Evolutionary conservation across 495 filamentous ascomycete species (phyloP), one percentile per base, ranked within the genome.

Genomic region (Podospora comata): DNA sequence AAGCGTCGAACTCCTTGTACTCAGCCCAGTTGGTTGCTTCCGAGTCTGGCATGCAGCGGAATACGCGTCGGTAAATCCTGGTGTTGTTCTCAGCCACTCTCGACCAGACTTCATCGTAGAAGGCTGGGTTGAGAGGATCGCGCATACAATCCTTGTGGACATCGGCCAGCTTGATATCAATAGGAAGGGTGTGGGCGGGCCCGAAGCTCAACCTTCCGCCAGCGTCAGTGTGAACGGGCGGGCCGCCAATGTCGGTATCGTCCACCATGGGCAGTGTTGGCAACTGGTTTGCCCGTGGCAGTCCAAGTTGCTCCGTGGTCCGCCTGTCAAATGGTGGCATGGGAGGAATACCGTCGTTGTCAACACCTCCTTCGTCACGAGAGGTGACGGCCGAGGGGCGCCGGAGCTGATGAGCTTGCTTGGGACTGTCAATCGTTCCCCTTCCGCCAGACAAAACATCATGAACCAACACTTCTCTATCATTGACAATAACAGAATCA

Each of bases 41-140:
- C 65, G 87, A 96, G 74, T 99, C 95, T 2, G 95, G 95, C 91
- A 94, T 94, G 78, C 93, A 97, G 60, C 96, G 89, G 82, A 99
- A 99, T 15, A 99, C 96, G 65, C 90, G 87, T 27, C 96, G 89
- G 80, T 89, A 99, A 39, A 99, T 85, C 68, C 92, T 91, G 5
- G 95, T 97, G 76, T 99, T 99, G 79, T 97, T 97, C 62, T 91
- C 89, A 6, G 95, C 95, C 57, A 93, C 87, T n/a, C 86, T 80
- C 69, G 88, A 88, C 95, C 95, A 99, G 1, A 90, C 89, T 70
- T 96, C 92, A 58, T 93, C 85, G 74, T 90, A 94, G 79, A 97
- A 98, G 2, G 81, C 77, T 67, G 94, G 87, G 69, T 89, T 89
- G 30, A 98, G 82, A 0, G 96, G 95, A 75, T 99, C 95, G 18